Conservation (phyloP, 1,139 yeast genomes). For the Candida tetrigidarum region DNA sequence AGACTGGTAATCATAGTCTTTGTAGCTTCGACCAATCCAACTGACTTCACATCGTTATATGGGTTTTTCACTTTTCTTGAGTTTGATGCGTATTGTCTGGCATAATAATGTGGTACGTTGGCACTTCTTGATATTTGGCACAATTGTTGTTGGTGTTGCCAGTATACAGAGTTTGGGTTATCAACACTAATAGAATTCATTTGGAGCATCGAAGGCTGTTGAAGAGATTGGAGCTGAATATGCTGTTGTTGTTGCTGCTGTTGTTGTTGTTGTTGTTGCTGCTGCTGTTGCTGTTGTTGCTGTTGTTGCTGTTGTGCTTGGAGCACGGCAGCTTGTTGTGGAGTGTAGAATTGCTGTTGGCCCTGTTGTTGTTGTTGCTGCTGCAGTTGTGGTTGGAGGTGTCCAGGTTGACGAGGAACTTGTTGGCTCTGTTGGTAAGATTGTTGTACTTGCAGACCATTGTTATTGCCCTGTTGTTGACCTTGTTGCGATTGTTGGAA, state of each 20-base stretch:
- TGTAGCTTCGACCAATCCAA: constrained; percentile 60
- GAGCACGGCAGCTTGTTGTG: constrained; percentile 21
- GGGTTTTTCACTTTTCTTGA: constrained; percentile 61
- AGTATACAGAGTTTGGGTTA: constrained; percentile 58
- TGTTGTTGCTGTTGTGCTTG: constrained; percentile 20
- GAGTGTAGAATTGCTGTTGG: constrained; percentile 24
- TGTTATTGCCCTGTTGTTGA: constrained; percentile 18
- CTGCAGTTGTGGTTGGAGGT: constrained; percentile 28
- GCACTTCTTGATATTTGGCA: constrained; percentile 79
- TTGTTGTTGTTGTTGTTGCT: constrained; percentile 26
- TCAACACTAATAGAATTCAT: constrained; percentile 45
- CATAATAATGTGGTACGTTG: constrained; percentile 81
- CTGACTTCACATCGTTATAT: constrained; percentile 44
- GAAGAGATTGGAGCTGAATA: constrained; percentile 13
- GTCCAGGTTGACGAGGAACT: constrained; percentile 28
- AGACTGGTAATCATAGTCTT: constrained; percentile 49
- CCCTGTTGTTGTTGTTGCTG: constrained; percentile 26
- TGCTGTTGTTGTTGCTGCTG: constrained; percentile 27
- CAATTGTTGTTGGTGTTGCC: constrained; percentile 90
- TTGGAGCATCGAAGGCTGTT: constrained; percentile 28
- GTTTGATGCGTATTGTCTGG: constrained; percentile 88
- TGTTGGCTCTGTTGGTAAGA: constrained; percentile 27
- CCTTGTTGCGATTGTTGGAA: constrained; percentile 28
- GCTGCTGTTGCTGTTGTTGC: constrained; percentile 25
- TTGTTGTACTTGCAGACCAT: constrained; percentile 33